phyloP scores from a whole-genome alignment of 2,329 filamentous ascomycete genomes.

The Fusarium continuum region DNA sequence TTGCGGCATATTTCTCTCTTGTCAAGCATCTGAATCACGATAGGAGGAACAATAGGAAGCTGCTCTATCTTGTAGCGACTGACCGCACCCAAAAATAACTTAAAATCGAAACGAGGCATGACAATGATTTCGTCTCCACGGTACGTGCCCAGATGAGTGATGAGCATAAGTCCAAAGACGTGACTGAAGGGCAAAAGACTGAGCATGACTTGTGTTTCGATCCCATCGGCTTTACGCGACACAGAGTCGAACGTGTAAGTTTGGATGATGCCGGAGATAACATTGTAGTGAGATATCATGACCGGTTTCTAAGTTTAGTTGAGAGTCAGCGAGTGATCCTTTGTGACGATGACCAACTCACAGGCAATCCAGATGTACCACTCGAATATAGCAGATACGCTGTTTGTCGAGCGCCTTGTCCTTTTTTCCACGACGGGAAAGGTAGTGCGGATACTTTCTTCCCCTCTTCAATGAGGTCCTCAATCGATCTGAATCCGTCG shows the following conservation, averaged over 20 bases:
- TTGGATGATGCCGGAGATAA: constrained; percentile 79
- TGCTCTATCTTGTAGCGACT: constrained; percentile 10
- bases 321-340: background rate
- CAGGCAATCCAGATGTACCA: constrained; percentile 81
- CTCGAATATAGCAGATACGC: constrained; percentile 85
- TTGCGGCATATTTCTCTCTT: background rate
- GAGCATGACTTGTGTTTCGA: constrained; percentile 59
- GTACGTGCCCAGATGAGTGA: constrained; percentile 72
- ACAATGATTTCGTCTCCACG: constrained; percentile 79
- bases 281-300: constrained; percentile 83
- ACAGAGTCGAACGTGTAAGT: constrained; percentile 55
- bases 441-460: constrained; percentile 58
- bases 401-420: constrained; percentile 71
- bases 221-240: constrained; percentile 46
- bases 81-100: constrained; percentile 58
- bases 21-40: constrained; percentile 10
- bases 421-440: constrained; percentile 64
- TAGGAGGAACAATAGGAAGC: constrained; percentile 3
- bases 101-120: constrained; percentile 78
- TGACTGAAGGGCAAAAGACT: constrained; percentile 82
- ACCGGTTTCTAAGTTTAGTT: constrained; percentile 82
- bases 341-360: constrained; percentile 43
- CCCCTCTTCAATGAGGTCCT: constrained; percentile 71
- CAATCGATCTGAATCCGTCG: constrained; percentile 67
- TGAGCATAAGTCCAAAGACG: constrained; percentile 80